A percentile compares a stretch with the other conserved stretches of the same genome.
phyloP scores from a whole-genome alignment of 495 filamentous ascomycete genomes.

The Lasiosphaeris hirsuta region DNA sequence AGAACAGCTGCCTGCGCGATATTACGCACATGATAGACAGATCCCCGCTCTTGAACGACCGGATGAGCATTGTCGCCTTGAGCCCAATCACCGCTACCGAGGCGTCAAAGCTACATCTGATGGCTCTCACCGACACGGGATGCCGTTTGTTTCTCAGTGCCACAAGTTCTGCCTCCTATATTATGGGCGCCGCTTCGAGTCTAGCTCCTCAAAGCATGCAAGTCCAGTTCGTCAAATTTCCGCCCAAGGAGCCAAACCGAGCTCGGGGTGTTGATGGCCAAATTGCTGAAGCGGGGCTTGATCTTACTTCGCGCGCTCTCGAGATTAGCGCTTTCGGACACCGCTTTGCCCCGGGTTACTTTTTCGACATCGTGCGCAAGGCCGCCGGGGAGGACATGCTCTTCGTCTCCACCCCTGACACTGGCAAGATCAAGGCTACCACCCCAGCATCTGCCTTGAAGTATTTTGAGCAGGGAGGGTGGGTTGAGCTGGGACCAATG shows the following conservation, averaged over 20 bases:
- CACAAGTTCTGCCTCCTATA: conserved; percentile 71
- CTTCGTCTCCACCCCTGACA: conserved; percentile 84
- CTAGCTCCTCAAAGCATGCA: conserved; percentile 92
- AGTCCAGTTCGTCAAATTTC: conserved; percentile 90
- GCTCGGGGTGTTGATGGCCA: background rate
- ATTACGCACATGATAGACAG: conserved; percentile 76
- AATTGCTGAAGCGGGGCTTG: conserved; percentile 30
- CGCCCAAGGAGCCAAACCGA: conserved; percentile 49
- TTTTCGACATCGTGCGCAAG: conserved; percentile 72
- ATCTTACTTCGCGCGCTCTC: conserved; percentile 46
- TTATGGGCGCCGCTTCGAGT: conserved; percentile 50
- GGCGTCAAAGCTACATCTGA: conserved; percentile 77
- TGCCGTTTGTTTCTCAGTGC: conserved; percentile 91
- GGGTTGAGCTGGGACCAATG: conserved; percentile 57
- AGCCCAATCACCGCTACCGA: conserved; percentile 78
- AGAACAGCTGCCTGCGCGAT: conserved; percentile 51
- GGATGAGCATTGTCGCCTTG: conserved; percentile 73
- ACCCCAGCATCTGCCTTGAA: conserved; percentile 47
- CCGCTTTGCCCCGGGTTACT: conserved; percentile 84
- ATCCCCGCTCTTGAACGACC: conserved; percentile 62
- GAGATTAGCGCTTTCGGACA: conserved; percentile 53
- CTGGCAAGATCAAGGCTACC: conserved; percentile 67
- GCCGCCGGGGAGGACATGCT: conserved; percentile 54
- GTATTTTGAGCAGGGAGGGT: conserved; percentile 69
- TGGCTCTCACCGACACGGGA: conserved; percentile 86